phyloP scores from a whole-genome alignment of 345 rosid species.

The Crucihimalaya himalaica region DNA sequence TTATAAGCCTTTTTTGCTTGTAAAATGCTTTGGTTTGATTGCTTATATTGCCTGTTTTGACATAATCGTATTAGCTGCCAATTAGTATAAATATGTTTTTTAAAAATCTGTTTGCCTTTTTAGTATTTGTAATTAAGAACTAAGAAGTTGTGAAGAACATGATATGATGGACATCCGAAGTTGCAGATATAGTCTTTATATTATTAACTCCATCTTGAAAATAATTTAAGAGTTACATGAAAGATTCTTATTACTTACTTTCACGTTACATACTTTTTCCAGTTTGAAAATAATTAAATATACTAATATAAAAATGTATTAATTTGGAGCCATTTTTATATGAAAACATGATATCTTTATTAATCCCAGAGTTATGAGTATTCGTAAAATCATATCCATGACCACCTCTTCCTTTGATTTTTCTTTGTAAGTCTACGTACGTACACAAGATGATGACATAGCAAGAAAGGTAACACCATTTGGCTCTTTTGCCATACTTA shows the following conservation, averaged over 20 bases:
- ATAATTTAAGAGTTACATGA: neutral
- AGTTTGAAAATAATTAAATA: neutral
- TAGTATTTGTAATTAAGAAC: neutral
- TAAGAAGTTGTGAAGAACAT: neutral
- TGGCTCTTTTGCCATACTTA: too few species aligned
- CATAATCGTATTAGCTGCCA: neutral
- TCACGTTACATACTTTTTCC: neutral
- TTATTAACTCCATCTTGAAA: neutral
- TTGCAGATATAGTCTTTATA: neutral
- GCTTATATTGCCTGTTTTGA: neutral
- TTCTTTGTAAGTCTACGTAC: too few species aligned
- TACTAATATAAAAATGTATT: too few species aligned
- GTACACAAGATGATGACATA: too few species aligned
- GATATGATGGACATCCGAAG: neutral
- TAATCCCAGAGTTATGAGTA: too few species aligned
- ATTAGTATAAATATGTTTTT: neutral
- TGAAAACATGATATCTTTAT: too few species aligned
- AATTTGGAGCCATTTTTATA: too few species aligned
- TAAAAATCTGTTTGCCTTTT: neutral
- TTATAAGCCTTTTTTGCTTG: too few species aligned
- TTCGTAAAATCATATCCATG: too few species aligned
- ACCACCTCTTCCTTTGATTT: too few species aligned
- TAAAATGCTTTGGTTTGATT: neutral
- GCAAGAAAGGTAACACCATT: too few species aligned
- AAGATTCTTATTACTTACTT: neutral